Evolutionary conservation across 306 rosid species (phyloP), one percentile per base, ranked within the genome.

Genomic region (Vicia sativa): DNA sequence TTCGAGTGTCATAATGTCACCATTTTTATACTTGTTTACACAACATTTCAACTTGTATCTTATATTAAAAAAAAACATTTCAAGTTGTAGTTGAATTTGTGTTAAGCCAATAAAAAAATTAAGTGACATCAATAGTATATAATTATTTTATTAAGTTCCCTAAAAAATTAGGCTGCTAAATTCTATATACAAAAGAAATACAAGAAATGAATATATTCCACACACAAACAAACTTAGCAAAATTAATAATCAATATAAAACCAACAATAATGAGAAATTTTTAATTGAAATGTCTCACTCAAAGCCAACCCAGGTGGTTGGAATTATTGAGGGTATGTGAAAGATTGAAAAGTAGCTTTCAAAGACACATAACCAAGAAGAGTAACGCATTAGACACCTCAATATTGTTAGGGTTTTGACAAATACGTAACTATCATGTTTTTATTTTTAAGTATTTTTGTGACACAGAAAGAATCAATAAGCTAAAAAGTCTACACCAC

Each of bases 271-370:
- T 25, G 53, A 72, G 56, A 73, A 69, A 70, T 4, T 1, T 10
- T 4, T 21, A 73, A 67, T 15, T 29, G 62, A 50, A 29, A 58
- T 13, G 80, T 86, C 84, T 39, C 53, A 74, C 42, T 79, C 84
- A 61, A 2, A 71, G 89, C 81, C 84, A 83, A 82, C 87, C 81
- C 77, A 62, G 73, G 70, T 54, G 65, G 70, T 74, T 74, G 78
- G 80, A 85, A 86, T 91, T 80, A 88, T 91, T 81, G 87, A 75
- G 50, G 67, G 62, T 55, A 53, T 19, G 62, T 7, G 78, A 64
- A 78, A 66, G 80, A 64, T 81, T 82, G 80, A 77, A 88, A 76
- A 85, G 87, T 76, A 81, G 83, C 87, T 85, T 78, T 86, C 88
- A 75, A 28, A 43, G 39, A 67, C 64, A 80, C 82, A 75, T 56